Percentiles rank a stretch among this genome's conserved stretches.
These are phyloP conservation scores for Neurospora hispaniola DNA, from an alignment of 495 filamentous ascomycete species.

Conservation along the genomic window DNA sequence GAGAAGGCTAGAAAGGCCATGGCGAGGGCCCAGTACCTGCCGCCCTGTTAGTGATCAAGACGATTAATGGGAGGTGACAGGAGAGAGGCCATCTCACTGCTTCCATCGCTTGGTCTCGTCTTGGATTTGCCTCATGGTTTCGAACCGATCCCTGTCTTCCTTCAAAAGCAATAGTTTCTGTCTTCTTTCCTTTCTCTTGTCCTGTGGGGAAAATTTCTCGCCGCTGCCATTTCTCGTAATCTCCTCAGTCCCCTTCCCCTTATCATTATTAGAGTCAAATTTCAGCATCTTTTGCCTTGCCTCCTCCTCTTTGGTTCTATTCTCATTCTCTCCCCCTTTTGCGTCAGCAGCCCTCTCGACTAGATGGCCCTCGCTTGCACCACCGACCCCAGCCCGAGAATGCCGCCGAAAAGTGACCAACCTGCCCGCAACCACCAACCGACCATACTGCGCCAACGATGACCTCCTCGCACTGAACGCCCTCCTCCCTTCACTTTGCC, in stretches of 20 bases:
- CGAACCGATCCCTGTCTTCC: conserved; percentile 56
- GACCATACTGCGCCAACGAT: conserved; percentile 27
- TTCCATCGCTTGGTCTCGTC: conserved; percentile 48
- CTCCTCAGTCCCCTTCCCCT: conserved; percentile 14
- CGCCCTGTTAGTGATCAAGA: neutral
- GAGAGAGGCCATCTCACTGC: conserved; percentile 19
- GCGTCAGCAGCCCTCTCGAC: neutral
- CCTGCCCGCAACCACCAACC: conserved; percentile 24
- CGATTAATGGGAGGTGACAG: neutral
- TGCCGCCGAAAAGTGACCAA: conserved; percentile 21
- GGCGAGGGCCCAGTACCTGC: conserved; percentile 44
- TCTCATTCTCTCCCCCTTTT: neutral
- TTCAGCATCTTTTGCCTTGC: neutral
- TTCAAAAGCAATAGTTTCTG: conserved; percentile 42
- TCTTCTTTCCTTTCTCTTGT: conserved; percentile 44
- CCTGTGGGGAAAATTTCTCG: conserved; percentile 25
- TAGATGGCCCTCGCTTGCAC: neutral
- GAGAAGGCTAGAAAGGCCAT: conserved; percentile 50
- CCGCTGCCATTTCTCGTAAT: conserved; percentile 6
- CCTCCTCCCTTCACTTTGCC: neutral
- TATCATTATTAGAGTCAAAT: conserved; percentile 6
- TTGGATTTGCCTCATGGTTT: conserved; percentile 66
- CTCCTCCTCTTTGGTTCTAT: neutral
- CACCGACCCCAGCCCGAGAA: neutral
- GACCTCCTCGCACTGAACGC: neutral